phyloP scores from a whole-genome alignment of 2,329 filamentous ascomycete species.

The Chaetothyriales sp. region DNA sequence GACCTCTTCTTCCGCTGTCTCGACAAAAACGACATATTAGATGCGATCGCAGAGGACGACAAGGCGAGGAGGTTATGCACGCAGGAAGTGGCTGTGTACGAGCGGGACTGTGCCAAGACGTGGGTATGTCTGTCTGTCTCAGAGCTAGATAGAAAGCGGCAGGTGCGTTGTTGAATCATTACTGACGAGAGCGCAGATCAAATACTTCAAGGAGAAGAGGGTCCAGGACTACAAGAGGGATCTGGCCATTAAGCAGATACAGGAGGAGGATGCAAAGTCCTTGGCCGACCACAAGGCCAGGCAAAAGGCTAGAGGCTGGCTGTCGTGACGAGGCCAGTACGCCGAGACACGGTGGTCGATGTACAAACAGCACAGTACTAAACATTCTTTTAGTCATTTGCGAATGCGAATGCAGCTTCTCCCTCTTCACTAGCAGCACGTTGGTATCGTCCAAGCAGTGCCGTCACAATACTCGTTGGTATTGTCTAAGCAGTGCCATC shows the following conservation, averaged over 20 bases:
- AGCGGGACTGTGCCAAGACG: conserved; percentile 71
- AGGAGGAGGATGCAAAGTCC: conserved; percentile 56
- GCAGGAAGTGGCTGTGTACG: conserved; percentile 52
- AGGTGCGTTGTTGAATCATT: conserved; percentile 2
- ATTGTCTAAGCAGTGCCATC: too few species aligned
- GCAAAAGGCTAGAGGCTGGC: conserved; percentile 24
- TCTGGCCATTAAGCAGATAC: conserved; percentile 60
- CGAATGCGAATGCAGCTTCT: neutral
- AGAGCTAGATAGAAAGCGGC: neutral
- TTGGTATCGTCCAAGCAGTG: conserved; percentile 28
- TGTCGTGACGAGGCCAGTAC: conserved; percentile 9
- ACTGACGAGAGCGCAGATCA: conserved; percentile 45
- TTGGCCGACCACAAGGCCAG: conserved; percentile 35
- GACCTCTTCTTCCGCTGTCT: conserved; percentile 83
- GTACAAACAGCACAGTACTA: conserved; percentile 25
- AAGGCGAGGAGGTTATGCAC: conserved; percentile 46
- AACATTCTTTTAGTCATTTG: neutral
- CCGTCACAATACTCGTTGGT: conserved; percentile 62
- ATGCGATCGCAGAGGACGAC: conserved; percentile 49
- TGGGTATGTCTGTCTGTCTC: conserved; percentile 53
- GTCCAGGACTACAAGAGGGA: conserved; percentile 85
- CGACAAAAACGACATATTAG: conserved; percentile 66
- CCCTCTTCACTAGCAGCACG: neutral
- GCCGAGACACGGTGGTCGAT: neutral
- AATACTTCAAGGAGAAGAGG: conserved; percentile 94